Base-by-base conservation (phyloP, 2,329 filamentous ascomycete species). In the Aspergillus sp. region DNA sequence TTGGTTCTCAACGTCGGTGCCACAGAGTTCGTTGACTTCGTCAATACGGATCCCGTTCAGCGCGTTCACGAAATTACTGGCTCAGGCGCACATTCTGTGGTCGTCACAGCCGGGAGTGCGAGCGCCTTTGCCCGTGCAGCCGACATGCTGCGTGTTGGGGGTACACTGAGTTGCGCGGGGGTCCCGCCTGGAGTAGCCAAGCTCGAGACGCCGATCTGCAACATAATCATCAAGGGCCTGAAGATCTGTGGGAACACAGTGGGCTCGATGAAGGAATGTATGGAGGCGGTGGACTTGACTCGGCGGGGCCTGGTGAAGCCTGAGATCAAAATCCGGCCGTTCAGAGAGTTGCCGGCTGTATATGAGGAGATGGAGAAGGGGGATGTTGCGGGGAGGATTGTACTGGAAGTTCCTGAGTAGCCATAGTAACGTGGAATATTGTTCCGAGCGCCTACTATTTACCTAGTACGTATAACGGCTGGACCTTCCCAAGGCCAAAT, bases 281-380 rank as follows among this genome's bases (percentile, higher is more conserved):
- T 79, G 64, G 78, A 79, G 57, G 78, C 77, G 0, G 76, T 80
- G 19, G 75, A 79, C 34, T 60, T 78, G 56, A 77, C 79, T 1
- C 65, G 73, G 39, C 68, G 66, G 3, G 77, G 77, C 0, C 61
- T 76, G 22, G 75, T 80, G 6, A 79, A 73, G 50, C 77, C 77
- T 24, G 72, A 72, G 44, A 68, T 79, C 24, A 67, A 72, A 47
- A 68, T 80, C 13, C 68, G 77, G n/a, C 65, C 70, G 4, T 80
- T 80, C 56, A 70, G 60, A 54, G 77, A 80, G 37, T 60, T 80
- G 58, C 69, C 73, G 15, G 63, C 68, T 46, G 73, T 79, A 19
- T 80, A 79, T 67, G 71, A 77, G 49, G 74, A 79, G 61, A 70
- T 80, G 60, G 75, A 79, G 64, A 76, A 71, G 57, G 77, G 77